phyloP scores from a whole-genome alignment of 2,329 filamentous ascomycete genomes.

The Fusarium circinatum region DNA sequence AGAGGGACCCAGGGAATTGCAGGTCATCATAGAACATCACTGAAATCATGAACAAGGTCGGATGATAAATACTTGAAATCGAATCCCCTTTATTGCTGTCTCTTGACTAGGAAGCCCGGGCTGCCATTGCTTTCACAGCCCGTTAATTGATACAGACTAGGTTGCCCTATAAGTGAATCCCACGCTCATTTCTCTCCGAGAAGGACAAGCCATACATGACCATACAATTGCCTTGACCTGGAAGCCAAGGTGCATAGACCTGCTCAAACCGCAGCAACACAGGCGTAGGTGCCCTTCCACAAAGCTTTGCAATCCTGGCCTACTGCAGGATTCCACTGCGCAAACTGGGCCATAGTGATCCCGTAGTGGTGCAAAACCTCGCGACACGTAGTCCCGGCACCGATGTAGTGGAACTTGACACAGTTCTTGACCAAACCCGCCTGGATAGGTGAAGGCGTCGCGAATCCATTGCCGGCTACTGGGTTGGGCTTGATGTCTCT shows the following conservation, averaged over 20 bases:
- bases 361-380: not conserved
- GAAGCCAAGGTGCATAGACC: not conserved
- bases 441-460: not conserved
- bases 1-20: fast-evolving
- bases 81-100: not conserved
- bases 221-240: fast-evolving
- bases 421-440: constrained; percentile 6
- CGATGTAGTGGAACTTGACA: constrained; percentile 1
- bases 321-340: constrained; percentile 2
- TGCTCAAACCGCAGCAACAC: not conserved
- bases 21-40: not conserved
- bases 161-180: not conserved
- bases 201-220: fast-evolving
- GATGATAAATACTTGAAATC: no score
- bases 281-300: not conserved
- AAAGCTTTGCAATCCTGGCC: not conserved
- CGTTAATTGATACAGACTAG: no score
- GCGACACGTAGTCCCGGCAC: not conserved
- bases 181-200: fast-evolving
- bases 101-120: fast-evolving
- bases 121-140: fast-evolving
- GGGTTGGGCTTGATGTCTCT: not conserved
- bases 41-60: fast-evolving
- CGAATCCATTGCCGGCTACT: not conserved
- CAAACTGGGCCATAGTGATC: constrained; percentile 1